Percentiles rank a stretch among this genome's conserved stretches.
These are phyloP conservation scores for Aspergillus ustus DNA, from an alignment of 2,329 filamentous ascomycete species.

Conservation along the genomic window DNA sequence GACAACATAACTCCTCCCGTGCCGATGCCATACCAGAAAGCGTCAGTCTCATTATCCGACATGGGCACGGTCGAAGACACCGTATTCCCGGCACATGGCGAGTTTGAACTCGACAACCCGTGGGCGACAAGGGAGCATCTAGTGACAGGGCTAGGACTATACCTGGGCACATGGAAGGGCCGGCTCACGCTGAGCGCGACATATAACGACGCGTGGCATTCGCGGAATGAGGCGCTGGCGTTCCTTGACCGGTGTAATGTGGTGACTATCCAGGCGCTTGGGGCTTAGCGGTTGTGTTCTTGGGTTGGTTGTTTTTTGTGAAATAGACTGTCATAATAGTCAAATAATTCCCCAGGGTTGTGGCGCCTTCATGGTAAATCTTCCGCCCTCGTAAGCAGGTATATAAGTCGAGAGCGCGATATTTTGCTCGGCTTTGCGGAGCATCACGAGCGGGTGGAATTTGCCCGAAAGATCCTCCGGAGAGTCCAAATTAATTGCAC, in stretches of 20 bases:
- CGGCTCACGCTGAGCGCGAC: constrained; percentile 45
- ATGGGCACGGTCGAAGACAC: constrained; percentile 40
- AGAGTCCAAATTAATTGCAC: too few relatives aligned
- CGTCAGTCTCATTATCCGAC: constrained; percentile 31
- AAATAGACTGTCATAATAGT: too few relatives aligned
- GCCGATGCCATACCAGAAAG: constrained; percentile 23
- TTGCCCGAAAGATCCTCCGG: too few relatives aligned
- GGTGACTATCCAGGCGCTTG: constrained; percentile 9
- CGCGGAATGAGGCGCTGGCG: constrained; percentile 23
- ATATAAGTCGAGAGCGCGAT: too few relatives aligned
- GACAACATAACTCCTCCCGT: constrained; percentile 19
- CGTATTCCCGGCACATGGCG: constrained; percentile 32
- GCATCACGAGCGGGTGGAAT: too few relatives aligned
- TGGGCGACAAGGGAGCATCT: constrained; percentile 55
- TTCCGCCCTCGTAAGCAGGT: too few relatives aligned
- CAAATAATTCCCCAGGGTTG: too few relatives aligned
- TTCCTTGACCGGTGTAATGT: constrained; percentile 27
- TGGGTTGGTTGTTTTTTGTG: too few relatives aligned
- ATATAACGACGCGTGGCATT: constrained; percentile 53
- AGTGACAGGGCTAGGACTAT: constrained; percentile 45
- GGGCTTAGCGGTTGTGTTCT: neutral
- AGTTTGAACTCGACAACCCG: constrained; percentile 38
- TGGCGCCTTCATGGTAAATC: too few relatives aligned
- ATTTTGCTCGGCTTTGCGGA: too few relatives aligned
- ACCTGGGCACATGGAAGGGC: constrained; percentile 46